Evolutionary conservation across 208 protist genomes (phyloP), one percentile per base, ranked within the genome.

Genomic region (Naegleria gruberi): DNA sequence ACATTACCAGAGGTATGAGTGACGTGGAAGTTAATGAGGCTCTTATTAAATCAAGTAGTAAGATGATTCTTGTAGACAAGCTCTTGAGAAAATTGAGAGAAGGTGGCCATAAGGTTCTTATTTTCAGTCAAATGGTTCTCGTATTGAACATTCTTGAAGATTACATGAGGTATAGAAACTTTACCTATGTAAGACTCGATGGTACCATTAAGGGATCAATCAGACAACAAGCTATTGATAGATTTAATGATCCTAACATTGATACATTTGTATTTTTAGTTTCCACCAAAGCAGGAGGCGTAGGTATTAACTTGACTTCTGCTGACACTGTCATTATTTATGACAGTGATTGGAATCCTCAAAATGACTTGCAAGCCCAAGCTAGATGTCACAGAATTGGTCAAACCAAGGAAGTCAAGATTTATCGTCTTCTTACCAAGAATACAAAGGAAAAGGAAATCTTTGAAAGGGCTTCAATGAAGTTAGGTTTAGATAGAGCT

Each of bases 311-410:
- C 91, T 92, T 99, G 51, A 96, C 98, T 90, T 98, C 98, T 12
- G 99, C 99, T 4, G 98, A 99, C 92, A 96, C 97, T 65, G 98
- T 99, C 81, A 97, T 99, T 90, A 92, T 99, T 44, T 99, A 98
- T 93, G 99, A 99, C 94, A 96, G 93, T 7, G 99, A 99, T 92
- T 99, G 97, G 97, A 99, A 99, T 93, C 97, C 97, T 82, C 97
- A 99, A 94, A 97, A 98, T 94, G 99, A 99, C 92, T 91, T 99
- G 81, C 99, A 99, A 92, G 99, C 98, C 10, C 96, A 98, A 93
- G 98, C 99, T 91, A 94, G 98, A 46, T 97, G 97, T 41, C 98
- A 99, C 93, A 96, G 98, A 90, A 99, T 99, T 91, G 98, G 98
- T 41, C 98, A 99, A 92, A 98, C 95, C 83, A 97, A 98, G 81